Evolutionary conservation across 1,139 yeast species (phyloP).

Genomic region (Suhomyces choctaworum): DNA sequence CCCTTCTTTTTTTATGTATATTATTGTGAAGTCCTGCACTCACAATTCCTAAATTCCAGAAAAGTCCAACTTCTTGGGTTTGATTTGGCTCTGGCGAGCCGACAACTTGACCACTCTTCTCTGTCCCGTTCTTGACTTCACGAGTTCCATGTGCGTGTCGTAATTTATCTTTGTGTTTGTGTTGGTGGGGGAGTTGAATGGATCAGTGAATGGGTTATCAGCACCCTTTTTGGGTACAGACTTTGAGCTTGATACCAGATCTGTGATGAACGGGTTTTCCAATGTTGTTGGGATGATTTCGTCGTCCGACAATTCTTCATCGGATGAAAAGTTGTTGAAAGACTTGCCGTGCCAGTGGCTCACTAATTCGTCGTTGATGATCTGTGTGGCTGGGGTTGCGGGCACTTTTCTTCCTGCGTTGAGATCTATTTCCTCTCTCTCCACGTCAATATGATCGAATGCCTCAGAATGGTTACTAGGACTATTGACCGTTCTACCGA

Average conservation of each 20-base stretch:
- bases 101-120: conserved; percentile 34
- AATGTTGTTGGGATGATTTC: conserved; percentile 11
- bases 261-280: conserved; percentile 16
- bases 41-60: conserved; percentile 13
- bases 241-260: background rate
- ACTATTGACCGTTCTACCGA: conserved; percentile 3
- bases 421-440: conserved; percentile 18
- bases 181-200: conserved; percentile 8
- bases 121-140: conserved; percentile 43
- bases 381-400: conserved; percentile 37
- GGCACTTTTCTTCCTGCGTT: conserved; percentile 11
- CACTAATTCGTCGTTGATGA: conserved; percentile 36
- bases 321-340: conserved; percentile 27
- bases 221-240: background rate
- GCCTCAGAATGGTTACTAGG: conserved; percentile 1
- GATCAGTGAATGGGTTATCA: conserved; percentile 11
- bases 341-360: conserved; percentile 42
- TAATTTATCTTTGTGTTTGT: conserved; percentile 24
- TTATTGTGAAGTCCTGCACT: conserved; percentile 10
- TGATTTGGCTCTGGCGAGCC: conserved; percentile 36
- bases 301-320: conserved; percentile 28
- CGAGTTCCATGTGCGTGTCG: conserved; percentile 41
- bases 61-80: conserved; percentile 45
- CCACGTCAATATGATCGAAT: conserved; percentile 12
- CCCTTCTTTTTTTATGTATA: background rate